Evolutionary conservation across 768 basidiomycete genomes (phyloP).

Genomic region (Coprinellus micaceus): DNA sequence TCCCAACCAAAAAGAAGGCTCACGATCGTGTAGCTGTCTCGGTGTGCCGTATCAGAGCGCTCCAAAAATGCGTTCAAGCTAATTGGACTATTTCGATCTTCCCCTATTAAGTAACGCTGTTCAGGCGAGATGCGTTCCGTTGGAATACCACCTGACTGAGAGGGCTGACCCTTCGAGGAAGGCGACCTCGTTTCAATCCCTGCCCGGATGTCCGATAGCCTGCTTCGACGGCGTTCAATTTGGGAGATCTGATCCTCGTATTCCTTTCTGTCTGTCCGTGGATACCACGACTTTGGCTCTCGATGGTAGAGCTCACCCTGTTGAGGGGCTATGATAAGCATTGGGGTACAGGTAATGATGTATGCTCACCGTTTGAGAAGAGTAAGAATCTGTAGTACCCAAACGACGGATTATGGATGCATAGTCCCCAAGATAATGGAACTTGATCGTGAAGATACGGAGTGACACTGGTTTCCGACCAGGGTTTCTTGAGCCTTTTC

Average conservation of each 20-base stretch:
- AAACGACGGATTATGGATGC: not conserved
- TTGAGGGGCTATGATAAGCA: not conserved
- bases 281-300: constrained; percentile 2
- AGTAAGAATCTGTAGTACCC: constrained; percentile 10
- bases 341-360: not conserved
- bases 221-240: not conserved
- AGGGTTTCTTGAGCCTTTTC: not conserved
- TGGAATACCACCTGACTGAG: not conserved
- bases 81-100: too few relatives aligned
- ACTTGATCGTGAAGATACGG: constrained; percentile 9
- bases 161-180: too few relatives aligned
- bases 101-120: not conserved
- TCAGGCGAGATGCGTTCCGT: not conserved
- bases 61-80: too few relatives aligned
- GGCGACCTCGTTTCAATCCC: constrained; percentile 18
- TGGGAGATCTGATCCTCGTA: not conserved
- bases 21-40: not conserved
- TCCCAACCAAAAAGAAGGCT: not conserved
- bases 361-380: constrained; percentile 5
- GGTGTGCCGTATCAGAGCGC: too few relatives aligned
- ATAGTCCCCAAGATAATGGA: constrained; percentile 12
- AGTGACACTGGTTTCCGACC: not conserved
- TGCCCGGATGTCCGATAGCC: not conserved
- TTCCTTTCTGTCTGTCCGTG: constrained; percentile 1
- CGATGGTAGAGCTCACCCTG: constrained; percentile 14